Evolutionary conservation across 768 basidiomycete species (phyloP), one percentile per base, ranked within the genome.

Genomic region (Tephrocybe sp.): DNA sequence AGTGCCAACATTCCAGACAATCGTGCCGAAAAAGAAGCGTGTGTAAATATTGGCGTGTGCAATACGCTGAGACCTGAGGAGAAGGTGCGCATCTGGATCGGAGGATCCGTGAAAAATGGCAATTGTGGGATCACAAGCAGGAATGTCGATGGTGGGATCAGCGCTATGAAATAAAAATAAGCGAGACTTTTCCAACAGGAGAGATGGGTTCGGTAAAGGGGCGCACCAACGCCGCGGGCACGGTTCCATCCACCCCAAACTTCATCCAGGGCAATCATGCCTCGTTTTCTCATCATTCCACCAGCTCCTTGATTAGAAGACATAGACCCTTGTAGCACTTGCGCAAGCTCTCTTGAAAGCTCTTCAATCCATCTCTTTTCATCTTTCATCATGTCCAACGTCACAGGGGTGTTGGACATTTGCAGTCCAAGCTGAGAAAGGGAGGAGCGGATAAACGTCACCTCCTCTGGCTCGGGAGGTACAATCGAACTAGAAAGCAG

Each of bases 161-260:
- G 79, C 4, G 95, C 95, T 94, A 26, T 51, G 48, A 32, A 40
- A 49, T 36, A 22, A 23, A 9, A 31, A 44, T 53, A 16, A n/a
- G 23, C 34, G 38, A 5, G 23, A 20, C 31, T 31, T 17, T 38
- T 12, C 26, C 6, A 8, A 33, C 34, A 38, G 32, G 16, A 33
- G 57, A 45, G 34, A 59, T 41, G 39, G 19, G 53, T 35, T 3
- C 17, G 19, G 17, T 12, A n/a, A 12, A 17, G 8, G 17, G 64
- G 20, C 86, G 65, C 65, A 92, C 93, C 87, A 48, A 96, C 87
- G 43, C 94, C 94, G 57, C 94, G 72, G 5, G 92, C 93, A 51
- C 94, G 84, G 63, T 95, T 96, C 94, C 94, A 97, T 1, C 88
- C 84, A 22, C 91, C 91, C 94, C 94, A 98, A 0, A 89, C 89